Conservation (phyloP, 2,329 filamentous ascomycete species). For the Trichophyton verrucosum region DNA sequence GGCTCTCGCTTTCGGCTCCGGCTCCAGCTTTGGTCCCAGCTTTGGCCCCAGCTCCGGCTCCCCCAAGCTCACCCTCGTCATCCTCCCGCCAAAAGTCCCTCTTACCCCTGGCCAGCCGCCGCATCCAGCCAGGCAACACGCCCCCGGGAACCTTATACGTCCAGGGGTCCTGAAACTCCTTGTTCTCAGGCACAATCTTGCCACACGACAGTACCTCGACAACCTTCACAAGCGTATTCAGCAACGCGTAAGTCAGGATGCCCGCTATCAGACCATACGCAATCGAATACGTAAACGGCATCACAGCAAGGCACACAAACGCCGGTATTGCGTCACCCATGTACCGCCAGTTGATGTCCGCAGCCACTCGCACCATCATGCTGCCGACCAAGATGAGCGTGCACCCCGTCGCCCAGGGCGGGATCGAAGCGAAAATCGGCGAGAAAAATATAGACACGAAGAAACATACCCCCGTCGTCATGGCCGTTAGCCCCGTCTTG, state of each 20-base stretch:
- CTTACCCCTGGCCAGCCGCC: conserved; percentile 52
- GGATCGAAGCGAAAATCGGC: conserved; percentile 79
- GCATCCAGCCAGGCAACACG: conserved; percentile 61
- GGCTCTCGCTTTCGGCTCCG: too few relatives aligned
- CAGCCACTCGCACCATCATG: conserved; percentile 68
- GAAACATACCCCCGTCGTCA: conserved; percentile 68
- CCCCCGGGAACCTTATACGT: conserved; percentile 58
- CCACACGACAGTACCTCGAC: conserved; percentile 55
- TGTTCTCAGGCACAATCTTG: conserved; percentile 60
- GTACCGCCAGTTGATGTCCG: conserved; percentile 82
- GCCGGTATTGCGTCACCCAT: conserved; percentile 72
- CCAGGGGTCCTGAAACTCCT: conserved; percentile 67
- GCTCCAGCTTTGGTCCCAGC: too few relatives aligned
- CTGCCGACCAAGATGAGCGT: conserved; percentile 80
- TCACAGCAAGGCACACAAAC: conserved; percentile 69
- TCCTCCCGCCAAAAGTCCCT: conserved; percentile 57
- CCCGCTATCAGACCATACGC: conserved; percentile 76
- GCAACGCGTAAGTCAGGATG: conserved; percentile 60
- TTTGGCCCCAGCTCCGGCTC: too few relatives aligned
- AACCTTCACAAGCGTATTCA: conserved; percentile 61
- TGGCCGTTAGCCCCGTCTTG: conserved; percentile 70
- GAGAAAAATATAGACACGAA: conserved; percentile 82
- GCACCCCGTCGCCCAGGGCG: conserved; percentile 78
- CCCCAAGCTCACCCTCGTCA: conserved; percentile 14
- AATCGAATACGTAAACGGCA: conserved; percentile 86